Percentiles rank a stretch among this genome's conserved stretches.
Conservation (phyloP, 2,329 filamentous ascomycete species). For the Endoconidiophora laricicola region DNA sequence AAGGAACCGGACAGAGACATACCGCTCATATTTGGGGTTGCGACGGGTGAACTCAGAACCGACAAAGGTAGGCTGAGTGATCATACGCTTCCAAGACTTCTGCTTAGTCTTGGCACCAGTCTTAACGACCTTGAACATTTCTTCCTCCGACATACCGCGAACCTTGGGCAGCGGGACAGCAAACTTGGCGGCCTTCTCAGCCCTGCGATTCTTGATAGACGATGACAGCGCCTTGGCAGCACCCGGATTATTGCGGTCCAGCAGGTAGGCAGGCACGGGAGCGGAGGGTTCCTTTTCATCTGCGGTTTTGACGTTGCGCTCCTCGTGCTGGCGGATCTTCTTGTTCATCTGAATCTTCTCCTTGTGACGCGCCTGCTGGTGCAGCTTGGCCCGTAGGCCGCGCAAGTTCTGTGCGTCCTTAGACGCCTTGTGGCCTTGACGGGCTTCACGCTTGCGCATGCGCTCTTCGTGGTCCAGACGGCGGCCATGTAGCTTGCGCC, state of each 20-base stretch:
- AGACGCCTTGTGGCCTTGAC: slow-evolving; percentile 76
- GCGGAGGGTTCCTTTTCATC: slow-evolving; percentile 64
- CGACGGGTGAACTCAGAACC: slow-evolving; percentile 77
- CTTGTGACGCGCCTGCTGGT: slow-evolving; percentile 82
- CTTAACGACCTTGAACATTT: slow-evolving; percentile 94
- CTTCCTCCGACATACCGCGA: slow-evolving; percentile 81
- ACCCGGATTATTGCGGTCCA: slow-evolving; percentile 55
- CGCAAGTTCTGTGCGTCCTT: slow-evolving; percentile 86
- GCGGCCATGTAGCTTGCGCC: slow-evolving; percentile 37
- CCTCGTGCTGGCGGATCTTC: slow-evolving; percentile 84
- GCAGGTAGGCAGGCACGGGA: slow-evolving; percentile 79
- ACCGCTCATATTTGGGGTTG: slow-evolving; percentile 59
- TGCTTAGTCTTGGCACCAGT: slow-evolving; percentile 89
- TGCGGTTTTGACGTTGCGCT: slow-evolving; percentile 84
- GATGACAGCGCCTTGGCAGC: slow-evolving; percentile 55
- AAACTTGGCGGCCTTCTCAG: slow-evolving; percentile 88
- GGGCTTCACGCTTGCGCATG: slow-evolving; percentile 66
- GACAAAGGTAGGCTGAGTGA: slow-evolving; percentile 52
- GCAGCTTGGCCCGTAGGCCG: slow-evolving; percentile 80
- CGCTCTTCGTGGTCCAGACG: slow-evolving; percentile 72
- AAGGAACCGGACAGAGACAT: background rate
- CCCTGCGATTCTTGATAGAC: slow-evolving; percentile 89
- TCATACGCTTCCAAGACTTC: slow-evolving; percentile 62
- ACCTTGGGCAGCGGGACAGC: slow-evolving; percentile 87
- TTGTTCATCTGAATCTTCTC: slow-evolving; percentile 99